Base-by-base conservation (phyloP, 176 grass and related monocot genomes). In the Calamus simplicifolius region DNA sequence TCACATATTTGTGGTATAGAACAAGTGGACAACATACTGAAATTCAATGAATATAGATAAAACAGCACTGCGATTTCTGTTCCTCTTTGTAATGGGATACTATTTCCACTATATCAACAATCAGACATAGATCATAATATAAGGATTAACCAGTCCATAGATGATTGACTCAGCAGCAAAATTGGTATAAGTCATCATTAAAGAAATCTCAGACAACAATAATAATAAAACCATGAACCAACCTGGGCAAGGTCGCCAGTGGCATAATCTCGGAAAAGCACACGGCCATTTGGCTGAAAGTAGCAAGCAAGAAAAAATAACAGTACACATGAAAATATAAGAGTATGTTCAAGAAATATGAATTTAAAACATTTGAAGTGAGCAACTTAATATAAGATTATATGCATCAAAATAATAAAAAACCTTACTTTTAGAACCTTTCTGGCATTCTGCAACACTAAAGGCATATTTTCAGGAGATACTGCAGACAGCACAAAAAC, bases 401-500 rank as follows among this genome's bases (percentile, higher is more conserved):
- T 43, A 43, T 3, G 35, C 35, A 43, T 2, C 35, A 12, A 43
- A 43, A 13, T 23, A 43, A 43, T 43, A 43, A 52, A 6, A 54
- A 17, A 65, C 68, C 92, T 97, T 79, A 97, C 87, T 75, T 89
- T 97, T 35, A 97, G 58, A 64, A 78, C 48, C 23, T 56, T 60
- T 74, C 73, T 85, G 51, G 85, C 53, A 57, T 91, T 91, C 43
- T 80, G 75, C 49, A 97, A 54, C 53, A 88, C 83, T 68, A 57
- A 71, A 68, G 78, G 68, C 89, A 95, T 95, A 75, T 95, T 95
- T 77, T 82, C 85, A 52, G 89, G 89, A 3, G 85, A 75, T 68
- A 95, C 89, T 95, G 92, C 92, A 85, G 92, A 97, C 16, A 97
- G 79, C 61, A 97, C 77, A 82, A 97, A 97, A 25, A 97, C 71